Evolutionary conservation across 2,329 filamentous ascomycete genomes (phyloP).

Genomic region (Fusarium sp.): DNA sequence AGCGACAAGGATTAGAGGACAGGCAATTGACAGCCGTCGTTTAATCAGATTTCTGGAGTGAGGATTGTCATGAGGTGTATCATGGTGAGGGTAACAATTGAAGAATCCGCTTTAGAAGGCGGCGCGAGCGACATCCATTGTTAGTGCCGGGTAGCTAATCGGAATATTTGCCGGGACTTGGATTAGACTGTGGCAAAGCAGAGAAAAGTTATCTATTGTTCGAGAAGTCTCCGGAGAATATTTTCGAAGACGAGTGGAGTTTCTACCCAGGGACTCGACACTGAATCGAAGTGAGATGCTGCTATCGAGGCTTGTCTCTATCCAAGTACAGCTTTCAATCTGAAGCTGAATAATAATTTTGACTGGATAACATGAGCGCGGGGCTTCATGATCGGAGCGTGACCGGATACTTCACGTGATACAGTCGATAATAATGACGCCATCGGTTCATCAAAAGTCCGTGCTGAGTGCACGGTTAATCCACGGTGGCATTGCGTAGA

Average conservation of each 20-base stretch:
- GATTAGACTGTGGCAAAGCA: conserved; percentile 25
- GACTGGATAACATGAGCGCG: conserved; percentile 12
- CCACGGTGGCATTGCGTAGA: conserved; percentile 3
- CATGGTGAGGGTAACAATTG: conserved; percentile 60
- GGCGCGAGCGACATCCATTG: conserved; percentile 42
- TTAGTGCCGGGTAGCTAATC: conserved; percentile 26
- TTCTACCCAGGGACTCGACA: not conserved
- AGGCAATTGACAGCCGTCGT: not conserved
- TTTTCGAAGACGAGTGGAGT: not conserved
- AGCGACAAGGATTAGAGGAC: not conserved
- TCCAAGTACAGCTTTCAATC: not conserved
- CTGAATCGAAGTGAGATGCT: not conserved
- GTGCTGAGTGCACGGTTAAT: conserved; percentile 35
- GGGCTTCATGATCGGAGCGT: conserved; percentile 23
- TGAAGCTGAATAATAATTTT: conserved; percentile 8
- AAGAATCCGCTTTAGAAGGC: conserved; percentile 61
- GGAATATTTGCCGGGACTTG: conserved; percentile 13
- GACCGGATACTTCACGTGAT: conserved; percentile 22
- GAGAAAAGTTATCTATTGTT: not conserved
- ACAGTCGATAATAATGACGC: conserved; percentile 19
- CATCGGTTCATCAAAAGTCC: conserved; percentile 41
- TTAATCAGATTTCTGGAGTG: conserved; percentile 42
- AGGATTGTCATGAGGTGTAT: conserved; percentile 63
- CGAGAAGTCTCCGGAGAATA: not conserved
- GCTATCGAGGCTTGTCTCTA: not conserved